These are phyloP conservation scores for Trichoderma oligosporum DNA, from an alignment of 2,329 filamentous ascomycete genomes.

Conservation along the genomic window DNA sequence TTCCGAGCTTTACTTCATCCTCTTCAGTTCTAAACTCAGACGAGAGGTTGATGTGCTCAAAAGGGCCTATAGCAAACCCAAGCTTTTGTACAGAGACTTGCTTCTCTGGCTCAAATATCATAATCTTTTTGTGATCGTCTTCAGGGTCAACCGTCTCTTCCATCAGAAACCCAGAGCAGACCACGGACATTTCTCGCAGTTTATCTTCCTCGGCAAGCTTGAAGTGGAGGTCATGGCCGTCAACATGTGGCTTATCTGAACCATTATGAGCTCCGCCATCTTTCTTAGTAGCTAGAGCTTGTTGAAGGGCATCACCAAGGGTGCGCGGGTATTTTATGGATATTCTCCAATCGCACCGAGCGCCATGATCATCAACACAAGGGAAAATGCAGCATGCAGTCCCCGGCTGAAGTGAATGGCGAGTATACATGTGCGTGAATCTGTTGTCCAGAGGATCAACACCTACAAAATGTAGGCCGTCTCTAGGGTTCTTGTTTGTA, in stretches of 20 bases:
- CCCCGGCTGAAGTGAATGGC: constrained; percentile 73
- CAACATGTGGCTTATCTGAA: constrained; percentile 37
- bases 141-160: constrained; percentile 75
- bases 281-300: constrained; percentile 42
- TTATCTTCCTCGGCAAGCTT: constrained; percentile 73
- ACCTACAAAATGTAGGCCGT: constrained; percentile 89
- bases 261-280: constrained; percentile 32
- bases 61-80: constrained; percentile 90
- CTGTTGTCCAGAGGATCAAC: constrained; percentile 73
- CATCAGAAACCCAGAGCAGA: constrained; percentile 85
- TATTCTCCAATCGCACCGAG: constrained; percentile 82
- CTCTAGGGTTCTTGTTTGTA: constrained; percentile 66
- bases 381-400: constrained; percentile 85
- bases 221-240: constrained; percentile 41
- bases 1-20: constrained; percentile 84
- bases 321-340: constrained; percentile 83
- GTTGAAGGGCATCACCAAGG: constrained; percentile 69
- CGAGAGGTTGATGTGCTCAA: constrained; percentile 83
- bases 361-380: constrained; percentile 80
- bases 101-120: constrained; percentile 74
- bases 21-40: constrained; percentile 85
- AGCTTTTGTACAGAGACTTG: constrained; percentile 82
- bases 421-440: constrained; percentile 90
- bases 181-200: constrained; percentile 79
- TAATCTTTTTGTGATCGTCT: constrained; percentile 79